Evolutionary conservation across 345 rosid species (phyloP).

Genomic region (Rubroshorea leprosula): DNA sequence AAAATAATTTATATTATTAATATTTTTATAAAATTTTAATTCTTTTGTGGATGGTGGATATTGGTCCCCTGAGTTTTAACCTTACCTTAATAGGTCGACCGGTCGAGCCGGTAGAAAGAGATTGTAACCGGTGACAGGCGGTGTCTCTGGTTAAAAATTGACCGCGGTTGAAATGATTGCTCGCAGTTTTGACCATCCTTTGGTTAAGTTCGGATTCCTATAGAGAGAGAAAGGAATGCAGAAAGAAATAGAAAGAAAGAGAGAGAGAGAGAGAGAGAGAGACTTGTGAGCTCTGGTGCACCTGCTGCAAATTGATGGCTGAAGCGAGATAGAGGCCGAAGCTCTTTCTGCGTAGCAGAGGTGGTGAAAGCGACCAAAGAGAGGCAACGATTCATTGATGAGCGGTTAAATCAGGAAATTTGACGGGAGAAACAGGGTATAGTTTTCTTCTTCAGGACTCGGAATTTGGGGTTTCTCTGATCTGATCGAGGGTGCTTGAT

Average conservation of each 20-base stretch:
- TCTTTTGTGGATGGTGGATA: no score
- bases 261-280: slow-evolving; percentile 13
- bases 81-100: slow-evolving; percentile 9
- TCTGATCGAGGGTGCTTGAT: slow-evolving; percentile 13
- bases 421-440: slow-evolving; percentile 19
- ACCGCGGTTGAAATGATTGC: slow-evolving; percentile 78
- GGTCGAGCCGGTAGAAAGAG: slow-evolving; percentile 30
- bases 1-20: no score
- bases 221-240: slow-evolving; percentile 17
- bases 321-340: background rate
- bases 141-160: slow-evolving; percentile 60
- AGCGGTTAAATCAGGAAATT: slow-evolving; percentile 26
- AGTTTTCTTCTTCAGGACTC: slow-evolving; percentile 2
- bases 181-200: slow-evolving; percentile 13
- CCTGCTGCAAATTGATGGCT: slow-evolving; percentile 27
- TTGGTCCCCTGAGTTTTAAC: slow-evolving; percentile 23
- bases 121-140: slow-evolving; percentile 42
- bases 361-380: slow-evolving; percentile 25
- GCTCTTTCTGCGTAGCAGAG: slow-evolving; percentile 8
- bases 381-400: slow-evolving; percentile 10
- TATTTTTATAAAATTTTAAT: no score
- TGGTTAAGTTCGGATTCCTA: slow-evolving; percentile 17
- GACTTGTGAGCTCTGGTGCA: slow-evolving; percentile 19
- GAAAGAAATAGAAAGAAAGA: slow-evolving; percentile 1
- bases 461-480: slow-evolving; percentile 11